Conservation (phyloP, 176 grass and related monocot genomes). For the Ensete ventricosum region DNA sequence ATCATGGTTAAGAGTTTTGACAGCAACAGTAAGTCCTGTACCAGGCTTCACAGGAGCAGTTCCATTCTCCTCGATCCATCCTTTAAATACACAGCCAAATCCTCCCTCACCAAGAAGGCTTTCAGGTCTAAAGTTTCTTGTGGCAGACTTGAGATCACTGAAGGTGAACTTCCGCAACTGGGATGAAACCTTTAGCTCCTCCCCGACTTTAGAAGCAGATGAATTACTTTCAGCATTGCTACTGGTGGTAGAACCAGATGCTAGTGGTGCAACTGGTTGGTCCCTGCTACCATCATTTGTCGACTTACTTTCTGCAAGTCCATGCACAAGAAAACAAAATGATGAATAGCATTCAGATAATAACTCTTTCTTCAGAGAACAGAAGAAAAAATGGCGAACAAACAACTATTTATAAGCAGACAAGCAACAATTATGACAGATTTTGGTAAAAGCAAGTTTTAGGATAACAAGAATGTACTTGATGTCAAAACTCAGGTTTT, state of each 20-base stretch:
- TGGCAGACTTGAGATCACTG: conserved; percentile 84
- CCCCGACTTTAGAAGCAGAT: conserved; percentile 67
- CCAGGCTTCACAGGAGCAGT: conserved; percentile 95
- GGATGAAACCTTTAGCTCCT: conserved; percentile 83
- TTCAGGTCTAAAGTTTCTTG: conserved; percentile 95
- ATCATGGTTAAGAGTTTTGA: conserved; percentile 99
- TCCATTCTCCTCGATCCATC: conserved; percentile 98
- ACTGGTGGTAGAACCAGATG: conserved; percentile 70
- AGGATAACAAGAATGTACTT: neutral
- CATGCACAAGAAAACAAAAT: conserved; percentile 22
- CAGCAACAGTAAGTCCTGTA: conserved; percentile 92
- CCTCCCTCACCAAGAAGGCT: conserved; percentile 95
- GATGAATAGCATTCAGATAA: neutral
- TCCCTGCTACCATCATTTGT: conserved; percentile 45
- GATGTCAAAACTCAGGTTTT: neutral
- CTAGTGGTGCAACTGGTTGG: conserved; percentile 43
- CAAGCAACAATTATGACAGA: neutral
- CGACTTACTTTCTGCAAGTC: conserved; percentile 61
- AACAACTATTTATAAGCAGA: neutral
- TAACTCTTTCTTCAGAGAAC: neutral
- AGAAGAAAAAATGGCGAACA: neutral
- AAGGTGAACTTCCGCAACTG: conserved; percentile 90
- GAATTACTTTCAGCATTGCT: conserved; percentile 77
- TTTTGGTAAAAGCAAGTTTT: neutral
- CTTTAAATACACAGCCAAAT: conserved; percentile 99